phyloP scores from a whole-genome alignment of 1,139 yeast genomes.

The Debaryomycetaceae sp. region DNA sequence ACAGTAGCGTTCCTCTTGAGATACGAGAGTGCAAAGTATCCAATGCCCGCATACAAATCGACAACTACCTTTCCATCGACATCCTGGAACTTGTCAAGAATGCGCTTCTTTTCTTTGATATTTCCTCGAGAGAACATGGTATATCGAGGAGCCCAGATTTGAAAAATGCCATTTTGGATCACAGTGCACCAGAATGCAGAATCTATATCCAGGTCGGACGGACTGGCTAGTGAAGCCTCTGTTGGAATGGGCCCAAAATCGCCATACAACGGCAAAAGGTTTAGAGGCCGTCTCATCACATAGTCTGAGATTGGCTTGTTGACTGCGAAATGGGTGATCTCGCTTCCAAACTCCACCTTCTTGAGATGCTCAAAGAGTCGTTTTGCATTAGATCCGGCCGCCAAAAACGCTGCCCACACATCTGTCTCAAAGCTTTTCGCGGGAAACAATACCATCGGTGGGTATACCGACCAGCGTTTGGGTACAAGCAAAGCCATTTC shows the following conservation, averaged over 20 bases:
- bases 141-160: constrained; percentile 79
- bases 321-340: constrained; percentile 60
- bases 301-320: constrained; percentile 64
- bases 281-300: constrained; percentile 59
- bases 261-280: constrained; percentile 58
- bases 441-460: constrained; percentile 62
- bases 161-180: constrained; percentile 71
- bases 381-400: constrained; percentile 6
- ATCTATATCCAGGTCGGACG: constrained; percentile 41
- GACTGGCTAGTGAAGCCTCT: constrained; percentile 24
- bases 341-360: constrained; percentile 6
- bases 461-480: constrained; percentile 58
- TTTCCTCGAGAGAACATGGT: constrained; percentile 94
- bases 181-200: constrained; percentile 70
- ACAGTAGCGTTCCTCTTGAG: constrained; percentile 53
- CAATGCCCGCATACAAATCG: constrained; percentile 83
- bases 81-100: constrained; percentile 37
- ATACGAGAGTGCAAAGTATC: constrained; percentile 77
- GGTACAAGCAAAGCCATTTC: constrained; percentile 27
- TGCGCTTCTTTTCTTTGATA: constrained; percentile 73
- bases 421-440: constrained; percentile 35
- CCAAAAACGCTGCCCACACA: constrained; percentile 27
- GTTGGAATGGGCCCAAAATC: constrained; percentile 54
- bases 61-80: constrained; percentile 45
- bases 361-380: constrained; percentile 24